These are phyloP conservation scores for Trichoderma sp. DNA, from an alignment of 2,329 filamentous ascomycete species.

Conservation along the genomic window DNA sequence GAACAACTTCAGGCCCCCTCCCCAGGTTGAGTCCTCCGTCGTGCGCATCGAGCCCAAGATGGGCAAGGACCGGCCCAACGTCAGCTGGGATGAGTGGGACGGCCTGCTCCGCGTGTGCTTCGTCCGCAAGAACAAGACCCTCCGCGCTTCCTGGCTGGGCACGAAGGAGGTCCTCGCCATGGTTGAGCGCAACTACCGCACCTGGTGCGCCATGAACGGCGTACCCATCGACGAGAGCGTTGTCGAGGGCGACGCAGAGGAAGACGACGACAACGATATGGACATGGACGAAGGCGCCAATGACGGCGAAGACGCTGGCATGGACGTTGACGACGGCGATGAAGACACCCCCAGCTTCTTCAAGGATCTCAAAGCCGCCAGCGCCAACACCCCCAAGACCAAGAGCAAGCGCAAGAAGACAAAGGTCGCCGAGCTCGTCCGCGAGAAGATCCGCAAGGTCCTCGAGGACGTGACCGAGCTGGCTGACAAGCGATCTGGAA, in stretches of 20 bases:
- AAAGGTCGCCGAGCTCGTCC: constrained; percentile 76
- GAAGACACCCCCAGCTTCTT: constrained; percentile 70
- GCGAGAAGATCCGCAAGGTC: constrained; percentile 81
- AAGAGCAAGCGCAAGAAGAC: constrained; percentile 73
- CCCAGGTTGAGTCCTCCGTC: constrained; percentile 86
- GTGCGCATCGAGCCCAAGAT: constrained; percentile 86
- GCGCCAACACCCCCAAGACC: constrained; percentile 49
- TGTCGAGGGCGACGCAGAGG: constrained; percentile 45
- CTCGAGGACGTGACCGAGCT: constrained; percentile 77
- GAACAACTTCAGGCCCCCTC: constrained; percentile 95
- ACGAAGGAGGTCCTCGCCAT: constrained; percentile 78
- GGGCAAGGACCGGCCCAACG: constrained; percentile 72
- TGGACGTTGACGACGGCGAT: constrained; percentile 46
- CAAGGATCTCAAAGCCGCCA: constrained; percentile 55
- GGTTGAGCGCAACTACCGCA: constrained; percentile 82
- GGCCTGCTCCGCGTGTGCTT: constrained; percentile 73
- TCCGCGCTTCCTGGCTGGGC: constrained; percentile 77
- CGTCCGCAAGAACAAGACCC: constrained; percentile 82
- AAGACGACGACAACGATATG: constrained; percentile 39
- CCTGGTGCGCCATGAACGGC: constrained; percentile 85
- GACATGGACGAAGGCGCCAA: constrained; percentile 42
- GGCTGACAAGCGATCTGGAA: constrained; percentile 74
- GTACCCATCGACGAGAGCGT: constrained; percentile 70
- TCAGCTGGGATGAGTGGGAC: constrained; percentile 94
- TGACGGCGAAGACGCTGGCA: constrained; percentile 48